phyloP scores from a whole-genome alignment of 2,329 filamentous ascomycete species.

The Aciculosporium take region DNA sequence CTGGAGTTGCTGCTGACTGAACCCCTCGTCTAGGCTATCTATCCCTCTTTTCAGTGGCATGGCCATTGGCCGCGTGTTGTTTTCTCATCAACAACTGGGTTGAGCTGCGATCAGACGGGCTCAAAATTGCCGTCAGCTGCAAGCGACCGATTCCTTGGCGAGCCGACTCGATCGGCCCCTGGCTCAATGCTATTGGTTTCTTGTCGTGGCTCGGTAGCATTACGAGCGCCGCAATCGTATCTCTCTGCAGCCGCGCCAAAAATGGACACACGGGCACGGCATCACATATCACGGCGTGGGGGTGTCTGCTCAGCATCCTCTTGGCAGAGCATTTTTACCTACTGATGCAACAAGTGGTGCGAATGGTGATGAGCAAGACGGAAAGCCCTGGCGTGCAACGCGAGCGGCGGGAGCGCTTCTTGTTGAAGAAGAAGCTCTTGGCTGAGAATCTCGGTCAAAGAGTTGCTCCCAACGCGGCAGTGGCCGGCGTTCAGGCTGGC shows the following conservation, averaged over 20 bases:
- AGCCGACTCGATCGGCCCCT: constrained; percentile 87
- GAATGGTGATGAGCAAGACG: constrained; percentile 59
- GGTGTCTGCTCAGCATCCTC: constrained; percentile 66
- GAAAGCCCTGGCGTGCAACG: constrained; percentile 79
- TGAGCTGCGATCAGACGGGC: constrained; percentile 79
- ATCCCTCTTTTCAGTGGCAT: constrained; percentile 80
- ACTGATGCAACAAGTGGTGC: constrained; percentile 57
- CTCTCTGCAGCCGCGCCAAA: constrained; percentile 64
- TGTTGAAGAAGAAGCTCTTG: constrained; percentile 66
- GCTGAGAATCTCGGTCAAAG: constrained; percentile 54
- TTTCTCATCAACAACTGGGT: constrained; percentile 96
- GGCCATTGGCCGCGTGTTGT: constrained; percentile 80
- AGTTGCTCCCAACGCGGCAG: constrained; percentile 32
- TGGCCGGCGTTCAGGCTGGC: constrained; percentile 32
- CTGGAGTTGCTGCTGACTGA: too few relatives aligned
- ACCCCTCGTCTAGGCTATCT: constrained; percentile 52
- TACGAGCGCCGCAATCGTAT: constrained; percentile 76
- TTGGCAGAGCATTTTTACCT: constrained; percentile 84
- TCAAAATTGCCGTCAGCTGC: constrained; percentile 86
- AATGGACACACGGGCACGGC: constrained; percentile 52
- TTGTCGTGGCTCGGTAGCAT: constrained; percentile 88
- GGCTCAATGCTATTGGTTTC: constrained; percentile 73
- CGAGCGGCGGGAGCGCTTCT: constrained; percentile 67
- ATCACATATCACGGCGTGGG: constrained; percentile 62
- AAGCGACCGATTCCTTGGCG: constrained; percentile 81